A percentile compares a stretch with the other conserved stretches of the same genome.
These are phyloP conservation scores for Russula vinacea DNA, from an alignment of 768 basidiomycete species.

Conservation along the genomic window DNA sequence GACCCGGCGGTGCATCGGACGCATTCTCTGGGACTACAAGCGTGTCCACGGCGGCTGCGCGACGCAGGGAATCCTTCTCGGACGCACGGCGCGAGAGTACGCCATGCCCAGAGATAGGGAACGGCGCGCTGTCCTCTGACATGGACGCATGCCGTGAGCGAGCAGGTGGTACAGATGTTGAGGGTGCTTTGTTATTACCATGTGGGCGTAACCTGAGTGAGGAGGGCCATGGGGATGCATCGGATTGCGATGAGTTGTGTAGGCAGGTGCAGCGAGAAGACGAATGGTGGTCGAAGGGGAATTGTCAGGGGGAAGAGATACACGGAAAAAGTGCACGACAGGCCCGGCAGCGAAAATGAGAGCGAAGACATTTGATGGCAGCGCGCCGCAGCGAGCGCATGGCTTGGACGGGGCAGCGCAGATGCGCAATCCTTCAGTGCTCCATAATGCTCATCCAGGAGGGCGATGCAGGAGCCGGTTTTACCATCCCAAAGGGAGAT, in stretches of 20 bases:
- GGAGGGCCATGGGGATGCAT: conserved; percentile 45
- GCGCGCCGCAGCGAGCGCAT: conserved; percentile 71
- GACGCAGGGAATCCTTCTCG: conserved; percentile 59
- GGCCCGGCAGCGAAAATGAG: conserved; percentile 65
- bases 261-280: conserved; percentile 67
- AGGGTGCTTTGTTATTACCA: conserved; percentile 53
- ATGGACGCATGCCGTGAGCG: conserved; percentile 50
- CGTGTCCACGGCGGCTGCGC: conserved; percentile 47
- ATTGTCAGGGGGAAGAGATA: conserved; percentile 49
- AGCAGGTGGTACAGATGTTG: conserved; percentile 43
- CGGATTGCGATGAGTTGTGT: conserved; percentile 40
- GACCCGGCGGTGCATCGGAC: conserved; percentile 28
- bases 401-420: conserved; percentile 50
- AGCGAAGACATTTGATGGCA: conserved; percentile 60
- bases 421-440: conserved; percentile 59
- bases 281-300: conserved; percentile 27
- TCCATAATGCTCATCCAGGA: conserved; percentile 60
- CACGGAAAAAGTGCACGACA: conserved; percentile 61
- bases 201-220: conserved; percentile 55
- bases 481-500: conserved; percentile 74
- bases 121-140: conserved; percentile 50
- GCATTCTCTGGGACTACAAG: conserved; percentile 47
- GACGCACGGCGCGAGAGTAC: conserved; percentile 69
- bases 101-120: conserved; percentile 80
- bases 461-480: conserved; percentile 60